These are phyloP conservation scores for Epicoccum nigrum DNA, from an alignment of 2,329 filamentous ascomycete species.

Conservation along the genomic window DNA sequence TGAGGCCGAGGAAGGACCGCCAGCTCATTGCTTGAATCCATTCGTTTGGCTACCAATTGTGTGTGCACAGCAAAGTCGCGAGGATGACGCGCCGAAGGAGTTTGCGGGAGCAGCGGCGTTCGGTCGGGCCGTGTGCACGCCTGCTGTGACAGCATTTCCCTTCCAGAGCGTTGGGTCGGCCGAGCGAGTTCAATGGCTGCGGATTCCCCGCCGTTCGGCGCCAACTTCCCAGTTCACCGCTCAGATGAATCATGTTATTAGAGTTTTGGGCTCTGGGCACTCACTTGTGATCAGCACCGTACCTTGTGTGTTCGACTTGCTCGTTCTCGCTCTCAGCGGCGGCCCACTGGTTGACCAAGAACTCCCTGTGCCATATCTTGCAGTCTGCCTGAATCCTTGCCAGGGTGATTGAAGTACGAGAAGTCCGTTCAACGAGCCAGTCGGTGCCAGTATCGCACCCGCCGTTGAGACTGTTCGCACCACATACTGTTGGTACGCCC, in stretches of 20 bases:
- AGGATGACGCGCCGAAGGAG: conserved; percentile 16
- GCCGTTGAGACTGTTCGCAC: conserved; percentile 1
- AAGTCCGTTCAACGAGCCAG: no score
- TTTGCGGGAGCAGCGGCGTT: conserved; percentile 15
- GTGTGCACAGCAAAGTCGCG: conserved; percentile 8
- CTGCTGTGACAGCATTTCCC: background rate
- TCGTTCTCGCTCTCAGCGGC: background rate
- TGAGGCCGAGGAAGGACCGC: conserved; percentile 9
- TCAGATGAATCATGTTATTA: conserved; percentile 14
- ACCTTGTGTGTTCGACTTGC: conserved; percentile 1
- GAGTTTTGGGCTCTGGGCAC: conserved; percentile 1
- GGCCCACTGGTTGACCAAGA: background rate
- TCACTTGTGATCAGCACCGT: background rate
- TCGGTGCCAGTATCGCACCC: background rate
- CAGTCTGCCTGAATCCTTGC: background rate
- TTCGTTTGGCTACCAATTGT: conserved; percentile 2
- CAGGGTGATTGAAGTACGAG: background rate
- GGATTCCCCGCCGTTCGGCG: conserved; percentile 2
- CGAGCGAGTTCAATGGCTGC: conserved; percentile 6
- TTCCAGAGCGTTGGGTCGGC: conserved; percentile 12
- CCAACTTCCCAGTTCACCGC: background rate
- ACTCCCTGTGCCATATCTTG: background rate
- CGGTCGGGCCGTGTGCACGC: conserved; percentile 6
- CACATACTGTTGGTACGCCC: conserved; percentile 4
- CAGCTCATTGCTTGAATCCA: conserved; percentile 3